Conservation (phyloP, 192 early-diverging fungal species). For the Rhizophagus sp. region DNA sequence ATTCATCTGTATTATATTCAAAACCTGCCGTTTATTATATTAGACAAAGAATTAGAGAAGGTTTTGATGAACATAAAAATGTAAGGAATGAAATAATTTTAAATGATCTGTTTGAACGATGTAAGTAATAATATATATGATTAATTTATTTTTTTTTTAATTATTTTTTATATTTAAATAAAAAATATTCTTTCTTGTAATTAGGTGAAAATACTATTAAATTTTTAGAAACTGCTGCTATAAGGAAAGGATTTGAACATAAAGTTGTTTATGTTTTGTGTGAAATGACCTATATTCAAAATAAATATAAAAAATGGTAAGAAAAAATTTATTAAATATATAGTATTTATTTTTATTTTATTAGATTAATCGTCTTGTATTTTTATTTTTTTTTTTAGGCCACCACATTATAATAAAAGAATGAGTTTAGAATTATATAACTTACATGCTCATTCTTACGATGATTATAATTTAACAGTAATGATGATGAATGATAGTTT, state of each 20-base stretch:
- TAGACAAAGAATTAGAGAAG: background rate
- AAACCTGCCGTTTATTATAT: constrained; percentile 15
- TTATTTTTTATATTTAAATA: background rate
- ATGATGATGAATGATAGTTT: constrained; percentile 11
- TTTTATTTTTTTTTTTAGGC: background rate
- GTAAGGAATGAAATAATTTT: background rate
- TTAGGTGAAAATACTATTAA: constrained; percentile 14
- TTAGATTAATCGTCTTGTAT: background rate
- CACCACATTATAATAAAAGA: constrained; percentile 6
- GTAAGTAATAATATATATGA: background rate
- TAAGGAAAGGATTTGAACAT: constrained; percentile 11
- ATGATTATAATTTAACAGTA: constrained; percentile 11
- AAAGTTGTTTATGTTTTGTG: background rate
- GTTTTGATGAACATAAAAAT: constrained; percentile 17
- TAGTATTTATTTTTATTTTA: background rate
- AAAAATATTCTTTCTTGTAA: background rate
- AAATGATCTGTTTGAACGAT: constrained; percentile 22
- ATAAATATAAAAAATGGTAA: constrained; percentile 17
- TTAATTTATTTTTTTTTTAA: background rate
- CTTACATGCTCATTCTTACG: background rate
- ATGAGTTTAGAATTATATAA: background rate
- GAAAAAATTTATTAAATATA: background rate
- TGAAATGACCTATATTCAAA: constrained; percentile 13
- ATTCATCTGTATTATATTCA: constrained; percentile 19
- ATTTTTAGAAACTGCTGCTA: constrained; percentile 7